A percentile compares a stretch with the other conserved stretches of the same genome.
phyloP scores from a whole-genome alignment of 768 basidiomycete species.

The Asterophora parasitica region DNA sequence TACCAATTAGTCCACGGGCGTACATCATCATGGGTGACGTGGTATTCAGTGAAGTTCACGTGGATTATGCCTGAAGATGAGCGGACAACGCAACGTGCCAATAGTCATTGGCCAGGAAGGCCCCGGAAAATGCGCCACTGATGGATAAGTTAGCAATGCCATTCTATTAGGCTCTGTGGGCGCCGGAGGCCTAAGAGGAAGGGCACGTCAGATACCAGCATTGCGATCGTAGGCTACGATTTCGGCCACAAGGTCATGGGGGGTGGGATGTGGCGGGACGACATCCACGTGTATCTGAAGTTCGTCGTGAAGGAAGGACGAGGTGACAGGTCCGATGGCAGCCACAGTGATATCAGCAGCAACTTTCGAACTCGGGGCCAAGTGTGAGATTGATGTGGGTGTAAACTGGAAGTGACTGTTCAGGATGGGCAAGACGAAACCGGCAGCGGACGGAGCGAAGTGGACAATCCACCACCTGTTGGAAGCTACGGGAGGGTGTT shows the following conservation, averaged over 20 bases:
- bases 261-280: constrained; percentile 49
- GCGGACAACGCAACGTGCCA: too few species aligned
- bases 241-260: constrained; percentile 41
- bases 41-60: too few species aligned
- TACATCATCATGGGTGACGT: too few species aligned
- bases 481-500: constrained; percentile 12
- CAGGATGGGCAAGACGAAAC: constrained; percentile 49
- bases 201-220: too few species aligned
- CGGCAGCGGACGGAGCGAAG: constrained; percentile 73
- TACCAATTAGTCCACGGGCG: too few species aligned
- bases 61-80: too few species aligned
- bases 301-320: constrained; percentile 41
- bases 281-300: constrained; percentile 49
- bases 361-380: background rate
- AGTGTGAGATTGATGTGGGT: background rate
- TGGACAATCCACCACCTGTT: constrained; percentile 63
- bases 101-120: too few species aligned
- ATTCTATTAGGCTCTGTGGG: too few species aligned
- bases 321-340: constrained; percentile 68
- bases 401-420: constrained; percentile 39
- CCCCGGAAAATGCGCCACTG: too few species aligned
- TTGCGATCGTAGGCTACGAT: constrained; percentile 20
- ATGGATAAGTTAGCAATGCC: too few species aligned
- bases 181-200: background rate
- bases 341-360: constrained; percentile 7